Percentiles rank a stretch among this genome's conserved stretches.
Conservation (phyloP, 2,329 filamentous ascomycete genomes). For the Pseudodiploospora longispora region DNA sequence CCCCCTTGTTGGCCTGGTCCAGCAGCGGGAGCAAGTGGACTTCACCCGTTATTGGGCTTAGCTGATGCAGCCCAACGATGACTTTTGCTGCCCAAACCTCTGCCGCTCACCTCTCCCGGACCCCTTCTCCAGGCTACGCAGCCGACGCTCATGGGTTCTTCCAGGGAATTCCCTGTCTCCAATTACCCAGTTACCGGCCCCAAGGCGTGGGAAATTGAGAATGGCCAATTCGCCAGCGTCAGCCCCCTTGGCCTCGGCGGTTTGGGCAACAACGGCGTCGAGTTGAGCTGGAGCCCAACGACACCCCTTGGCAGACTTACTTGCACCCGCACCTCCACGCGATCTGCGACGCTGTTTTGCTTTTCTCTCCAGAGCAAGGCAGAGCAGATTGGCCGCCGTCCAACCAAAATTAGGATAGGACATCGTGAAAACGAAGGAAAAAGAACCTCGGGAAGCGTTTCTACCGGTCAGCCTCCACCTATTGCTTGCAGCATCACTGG, state of each 20-base stretch:
- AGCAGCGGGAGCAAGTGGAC: too few species aligned
- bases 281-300: constrained; percentile 6
- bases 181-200: not conserved
- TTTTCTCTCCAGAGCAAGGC: constrained; percentile 7
- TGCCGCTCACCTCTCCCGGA: constrained; percentile 3
- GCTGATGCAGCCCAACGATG: constrained; percentile 6
- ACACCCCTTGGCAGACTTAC: constrained; percentile 7
- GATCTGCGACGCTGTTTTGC: constrained; percentile 3
- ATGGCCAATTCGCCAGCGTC: constrained; percentile 4
- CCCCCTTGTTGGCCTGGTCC: too few species aligned
- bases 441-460: constrained; percentile 4
- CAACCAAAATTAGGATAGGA: not conserved
- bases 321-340: constrained; percentile 5
- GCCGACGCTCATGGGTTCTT: not conserved
- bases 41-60: constrained; percentile 3
- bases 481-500: constrained; percentile 5
- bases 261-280: constrained; percentile 9
- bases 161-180: constrained; percentile 1
- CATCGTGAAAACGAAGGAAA: constrained; percentile 3
- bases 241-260: not conserved
- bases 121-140: not conserved
- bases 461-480: not conserved
- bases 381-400: constrained; percentile 1
- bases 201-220: not conserved
- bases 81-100: constrained; percentile 7